Base-by-base conservation (phyloP, 176 grass and related monocot species). In the Raddia distichophylla region DNA sequence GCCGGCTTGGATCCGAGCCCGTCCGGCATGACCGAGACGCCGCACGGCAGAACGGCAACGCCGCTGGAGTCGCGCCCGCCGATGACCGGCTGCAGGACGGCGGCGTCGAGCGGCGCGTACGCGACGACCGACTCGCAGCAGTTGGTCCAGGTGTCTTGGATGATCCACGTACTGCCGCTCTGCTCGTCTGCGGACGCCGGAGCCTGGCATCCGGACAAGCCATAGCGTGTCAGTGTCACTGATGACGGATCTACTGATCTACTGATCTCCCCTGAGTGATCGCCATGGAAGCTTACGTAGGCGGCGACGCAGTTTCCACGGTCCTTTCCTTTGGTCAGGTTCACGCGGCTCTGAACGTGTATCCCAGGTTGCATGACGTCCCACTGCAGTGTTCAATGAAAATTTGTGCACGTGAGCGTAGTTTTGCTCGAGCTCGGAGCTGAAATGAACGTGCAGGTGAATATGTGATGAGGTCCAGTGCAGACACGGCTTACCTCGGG, bases 121-220 rank as follows among this genome's bases (percentile, higher is more conserved):
- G 89, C 78, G 59, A 93, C 18, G 47, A 57, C 66, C 11, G 83
- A 94, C 71, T 94, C 92, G 59, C 84, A 93, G n/a, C 90, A 32
- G 80, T 42, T 89, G 47, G 82, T 88, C 78, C 88, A 81, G 82
- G 82, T 86, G 81, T 98, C 92, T 81, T 98, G 92, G 62, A 94
- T 44, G 40, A 93, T 35, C 86, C 86, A 91, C 75, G 68, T 87
- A 27, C 27, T 27, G 78, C 82, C 77, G 6, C n/a, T 52, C 52
- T 56, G 75, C 3, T 89, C 88, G 6, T 87, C 89, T 9, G 37
- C 34, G 2, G 94, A 88, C 33, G 66, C 61, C 4, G 56, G 63
- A 33, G 73, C 77, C 94, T 94, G 84, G 37, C 64, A 32, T 20
- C 7, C 67, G 46, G 34, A 10, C 1, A 44, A 60, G 71, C 11